Base-by-base conservation (phyloP, 2,329 filamentous ascomycete species). In the Paramyrothecium roridum region DNA sequence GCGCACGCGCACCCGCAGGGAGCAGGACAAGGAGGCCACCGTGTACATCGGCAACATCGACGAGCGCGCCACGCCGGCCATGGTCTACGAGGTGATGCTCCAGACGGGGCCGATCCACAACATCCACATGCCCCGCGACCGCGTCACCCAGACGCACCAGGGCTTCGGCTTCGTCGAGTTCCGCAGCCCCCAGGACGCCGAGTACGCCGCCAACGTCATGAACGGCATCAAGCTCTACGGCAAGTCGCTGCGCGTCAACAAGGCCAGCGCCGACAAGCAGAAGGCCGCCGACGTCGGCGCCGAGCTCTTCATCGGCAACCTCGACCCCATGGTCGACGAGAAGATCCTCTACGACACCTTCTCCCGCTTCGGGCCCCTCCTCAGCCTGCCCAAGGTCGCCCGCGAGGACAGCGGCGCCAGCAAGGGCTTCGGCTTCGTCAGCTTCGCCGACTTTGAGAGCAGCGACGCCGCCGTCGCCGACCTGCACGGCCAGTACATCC, bases 121-220 rank as follows among this genome's bases (percentile, higher is more conserved):
- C 75, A 93, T 99, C 60, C 95, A 99, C 76, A 87, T 99, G 70
- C 95, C 95, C 54, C 96, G 97, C 80, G 95, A 99, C 74, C 91
- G 95, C 72, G 95, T 99, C 64, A 97, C 95, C 49, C 92, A 97
- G 70, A 89, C 88, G 55, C 95, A 99, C 73, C 95, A 98, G 76
- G 95, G 95, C 65, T 99, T 97, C 80, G 95, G 95, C 66, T 99
- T 99, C 75, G 95, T 99, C 74, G 95, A 99, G 75, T 99, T 97
- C 74, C 93, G 92, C 69, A 93, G 89, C 63, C 92, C 96, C 70
- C 87, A 92, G 67, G 95, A 97, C 73, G 95, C 95, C 65, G 95
- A 98, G 71, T 99, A 99, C 77, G 93, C 95, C 21, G 90, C 92
- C 64, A 89, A 93, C 69, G 91, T 97, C 63, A 96, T 98, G 89